Evolutionary conservation across 2,329 filamentous ascomycete genomes (phyloP).

Genomic region (Periconia macrospinosa): DNA sequence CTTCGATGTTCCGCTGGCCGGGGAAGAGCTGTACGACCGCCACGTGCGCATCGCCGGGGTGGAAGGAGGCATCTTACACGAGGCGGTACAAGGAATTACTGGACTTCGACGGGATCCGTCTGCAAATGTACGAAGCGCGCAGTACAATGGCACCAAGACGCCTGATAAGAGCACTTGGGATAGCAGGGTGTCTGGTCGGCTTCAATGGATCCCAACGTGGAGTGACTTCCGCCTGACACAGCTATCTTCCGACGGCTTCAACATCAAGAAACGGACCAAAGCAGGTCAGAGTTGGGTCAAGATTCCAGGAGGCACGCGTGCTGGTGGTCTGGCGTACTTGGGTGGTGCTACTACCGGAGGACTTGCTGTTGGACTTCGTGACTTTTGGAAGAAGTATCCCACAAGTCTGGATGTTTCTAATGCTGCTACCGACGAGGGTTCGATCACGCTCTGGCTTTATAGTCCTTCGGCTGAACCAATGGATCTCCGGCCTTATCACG

Average conservation of each 20-base stretch:
- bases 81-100: slow-evolving; percentile 63
- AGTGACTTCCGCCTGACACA: slow-evolving; percentile 61
- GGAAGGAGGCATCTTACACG: slow-evolving; percentile 58
- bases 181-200: slow-evolving; percentile 46
- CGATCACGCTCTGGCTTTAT: slow-evolving; percentile 64
- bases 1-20: slow-evolving; percentile 58
- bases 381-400: slow-evolving; percentile 67
- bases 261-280: slow-evolving; percentile 62
- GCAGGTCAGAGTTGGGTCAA: slow-evolving; percentile 61
- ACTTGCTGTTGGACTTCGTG: slow-evolving; percentile 59
- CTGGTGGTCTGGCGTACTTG: slow-evolving; percentile 61
- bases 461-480: slow-evolving; percentile 59
- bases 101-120: slow-evolving; percentile 62
- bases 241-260: slow-evolving; percentile 63
- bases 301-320: slow-evolving; percentile 58
- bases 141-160: slow-evolving; percentile 52
- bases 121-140: slow-evolving; percentile 50
- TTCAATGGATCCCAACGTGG: slow-evolving; percentile 63
- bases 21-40: slow-evolving; percentile 59
- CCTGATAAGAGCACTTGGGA: slow-evolving; percentile 53
- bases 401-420: slow-evolving; percentile 60
- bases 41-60: slow-evolving; percentile 61
- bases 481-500: slow-evolving; percentile 61
- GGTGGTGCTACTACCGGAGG: slow-evolving; percentile 61
- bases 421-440: slow-evolving; percentile 53